phyloP scores from a whole-genome alignment of 441 rosid species.

The Arabidopsis hybrid region DNA sequence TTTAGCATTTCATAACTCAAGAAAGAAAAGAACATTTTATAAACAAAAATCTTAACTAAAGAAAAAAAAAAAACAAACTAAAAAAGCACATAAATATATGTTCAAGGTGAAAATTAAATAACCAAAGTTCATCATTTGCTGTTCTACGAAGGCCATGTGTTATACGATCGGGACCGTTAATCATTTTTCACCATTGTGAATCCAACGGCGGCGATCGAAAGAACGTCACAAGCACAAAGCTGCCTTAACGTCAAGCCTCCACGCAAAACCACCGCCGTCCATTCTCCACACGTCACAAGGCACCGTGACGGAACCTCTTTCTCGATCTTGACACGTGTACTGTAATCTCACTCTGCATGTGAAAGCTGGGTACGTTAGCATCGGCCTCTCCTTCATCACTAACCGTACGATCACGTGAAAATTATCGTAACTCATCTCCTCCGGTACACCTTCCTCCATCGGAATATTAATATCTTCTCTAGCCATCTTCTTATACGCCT shows the following conservation, averaged over 20 bases:
- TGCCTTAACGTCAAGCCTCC: constrained; percentile 87
- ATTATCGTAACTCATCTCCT: constrained; percentile 13
- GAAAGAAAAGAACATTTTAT: constrained; percentile 1
- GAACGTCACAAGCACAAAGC: constrained; percentile 63
- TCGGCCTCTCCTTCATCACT: constrained; percentile 59
- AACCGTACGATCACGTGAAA: constrained; percentile 58
- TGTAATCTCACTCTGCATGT: constrained; percentile 78
- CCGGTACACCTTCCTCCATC: constrained; percentile 26
- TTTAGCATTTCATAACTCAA: neutral
- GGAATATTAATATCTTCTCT: constrained; percentile 36
- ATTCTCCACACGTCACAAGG: constrained; percentile 93
- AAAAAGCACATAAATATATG: neutral
- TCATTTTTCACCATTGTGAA: neutral
- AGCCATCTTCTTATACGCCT: constrained; percentile 67
- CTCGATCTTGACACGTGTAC: constrained; percentile 52
- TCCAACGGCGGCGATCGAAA: neutral
- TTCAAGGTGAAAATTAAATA: constrained; percentile 21
- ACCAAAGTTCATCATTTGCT: constrained; percentile 7
- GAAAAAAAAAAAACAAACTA: neutral
- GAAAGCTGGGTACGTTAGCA: constrained; percentile 53
- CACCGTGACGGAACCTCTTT: constrained; percentile 55
- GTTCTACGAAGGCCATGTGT: neutral
- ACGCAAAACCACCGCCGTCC: constrained; percentile 80
- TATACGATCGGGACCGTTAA: constrained; percentile 10
- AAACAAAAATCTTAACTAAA: constrained; percentile 10